Evolutionary conservation across 495 filamentous ascomycete species (phyloP).

Genomic region (Barbatosphaeria neglecta): DNA sequence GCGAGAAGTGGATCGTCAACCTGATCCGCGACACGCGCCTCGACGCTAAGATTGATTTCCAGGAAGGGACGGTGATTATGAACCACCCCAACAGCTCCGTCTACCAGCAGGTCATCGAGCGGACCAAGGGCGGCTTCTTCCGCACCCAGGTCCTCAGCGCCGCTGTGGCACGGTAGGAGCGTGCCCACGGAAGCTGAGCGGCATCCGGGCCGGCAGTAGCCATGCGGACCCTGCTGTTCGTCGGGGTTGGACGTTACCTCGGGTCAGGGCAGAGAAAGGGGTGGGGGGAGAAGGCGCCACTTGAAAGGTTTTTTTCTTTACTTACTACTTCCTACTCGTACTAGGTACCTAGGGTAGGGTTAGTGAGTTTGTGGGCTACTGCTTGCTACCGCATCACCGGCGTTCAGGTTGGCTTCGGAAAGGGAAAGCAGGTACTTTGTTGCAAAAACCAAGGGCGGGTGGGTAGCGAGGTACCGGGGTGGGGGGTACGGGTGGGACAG

Average conservation of each 20-base stretch:
- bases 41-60: conserved; percentile 97
- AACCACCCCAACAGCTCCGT: conserved; percentile 97
- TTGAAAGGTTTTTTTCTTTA: too few relatives aligned
- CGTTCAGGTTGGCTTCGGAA: not conserved
- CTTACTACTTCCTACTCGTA: too few relatives aligned
- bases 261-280: too few relatives aligned
- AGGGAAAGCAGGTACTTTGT: not conserved
- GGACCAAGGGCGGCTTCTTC: conserved; percentile 91
- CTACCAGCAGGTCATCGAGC: conserved; percentile 97
- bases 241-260: too few relatives aligned
- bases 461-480: too few relatives aligned
- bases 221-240: too few relatives aligned
- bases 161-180: conserved; percentile 32
- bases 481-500: too few relatives aligned
- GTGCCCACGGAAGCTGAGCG: not conserved
- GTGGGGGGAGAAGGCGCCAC: too few relatives aligned
- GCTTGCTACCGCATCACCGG: not conserved
- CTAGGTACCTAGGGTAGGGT: too few relatives aligned
- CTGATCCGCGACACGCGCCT: conserved; percentile 93
- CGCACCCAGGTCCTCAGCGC: conserved; percentile 64
- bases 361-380: not conserved
- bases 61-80: conserved; percentile 97
- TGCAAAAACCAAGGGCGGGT: not conserved
- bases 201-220: too few relatives aligned
- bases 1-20: conserved; percentile 99